These are phyloP conservation scores for Heterobasidion occidentale DNA, from an alignment of 1,284 basidiomycete genomes.

Conservation along the genomic window DNA sequence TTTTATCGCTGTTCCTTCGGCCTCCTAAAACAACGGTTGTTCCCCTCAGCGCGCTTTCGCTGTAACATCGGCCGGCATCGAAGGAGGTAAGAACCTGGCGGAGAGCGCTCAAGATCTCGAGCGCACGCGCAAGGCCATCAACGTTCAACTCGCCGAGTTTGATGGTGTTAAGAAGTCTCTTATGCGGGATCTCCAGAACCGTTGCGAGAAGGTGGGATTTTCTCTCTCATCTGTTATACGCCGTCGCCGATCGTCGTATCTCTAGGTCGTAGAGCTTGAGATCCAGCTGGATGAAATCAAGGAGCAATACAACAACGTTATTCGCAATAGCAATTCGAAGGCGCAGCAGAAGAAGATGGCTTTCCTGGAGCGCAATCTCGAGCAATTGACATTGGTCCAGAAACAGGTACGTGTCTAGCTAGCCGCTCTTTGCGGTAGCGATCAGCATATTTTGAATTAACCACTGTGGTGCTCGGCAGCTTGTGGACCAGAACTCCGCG, in stretches of 20 bases:
- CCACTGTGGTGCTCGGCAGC: slow-evolving; percentile 34
- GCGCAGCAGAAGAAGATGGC: slow-evolving; percentile 99
- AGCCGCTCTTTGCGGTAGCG: neutral
- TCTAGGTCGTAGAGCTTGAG: slow-evolving; percentile 95
- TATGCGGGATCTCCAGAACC: slow-evolving; percentile 98
- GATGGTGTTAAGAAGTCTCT: slow-evolving; percentile 98
- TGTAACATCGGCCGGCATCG: slow-evolving; percentile 92
- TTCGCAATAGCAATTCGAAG: slow-evolving; percentile 95
- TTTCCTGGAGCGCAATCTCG: slow-evolving; percentile 94
- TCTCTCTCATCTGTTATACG: slow-evolving; percentile 5
- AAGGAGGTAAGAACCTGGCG: slow-evolving; percentile 93
- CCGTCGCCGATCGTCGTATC: slow-evolving; percentile 7
- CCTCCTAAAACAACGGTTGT: slow-evolving; percentile 6
- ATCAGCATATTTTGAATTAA: neutral
- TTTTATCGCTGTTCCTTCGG: neutral
- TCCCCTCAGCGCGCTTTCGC: slow-evolving; percentile 81
- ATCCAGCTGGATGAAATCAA: slow-evolving; percentile 98
- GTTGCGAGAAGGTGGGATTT: slow-evolving; percentile 87
- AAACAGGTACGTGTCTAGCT: slow-evolving; percentile 64
- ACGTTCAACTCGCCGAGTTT: slow-evolving; percentile 95
- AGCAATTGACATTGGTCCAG: slow-evolving; percentile 93
- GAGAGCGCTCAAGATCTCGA: slow-evolving; percentile 97
- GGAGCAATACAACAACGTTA: slow-evolving; percentile 98
- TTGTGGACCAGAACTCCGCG: slow-evolving; percentile 97
- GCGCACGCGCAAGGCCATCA: slow-evolving; percentile 93